phyloP scores from a whole-genome alignment of 2,329 filamentous ascomycete species.

The Pseudocercospora fuligena region DNA sequence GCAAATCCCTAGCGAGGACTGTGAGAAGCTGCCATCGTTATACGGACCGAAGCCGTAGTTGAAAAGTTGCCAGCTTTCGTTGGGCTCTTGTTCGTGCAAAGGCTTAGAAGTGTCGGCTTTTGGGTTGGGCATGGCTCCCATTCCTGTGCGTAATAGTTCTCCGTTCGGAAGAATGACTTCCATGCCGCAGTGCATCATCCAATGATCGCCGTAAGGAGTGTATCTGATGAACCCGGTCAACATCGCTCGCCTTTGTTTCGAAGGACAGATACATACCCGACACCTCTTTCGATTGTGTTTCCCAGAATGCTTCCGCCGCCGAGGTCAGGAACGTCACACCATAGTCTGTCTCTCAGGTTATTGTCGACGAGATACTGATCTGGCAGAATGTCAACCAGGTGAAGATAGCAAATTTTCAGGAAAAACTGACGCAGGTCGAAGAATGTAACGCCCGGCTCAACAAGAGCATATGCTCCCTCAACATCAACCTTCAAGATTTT shows the following conservation, averaged over 20 bases:
- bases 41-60: conserved; percentile 45
- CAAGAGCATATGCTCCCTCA: conserved; percentile 55
- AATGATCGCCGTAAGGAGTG: conserved; percentile 50
- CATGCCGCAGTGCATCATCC: conserved; percentile 51
- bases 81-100: conserved; percentile 29
- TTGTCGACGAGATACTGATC: conserved; percentile 54
- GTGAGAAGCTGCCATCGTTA: conserved; percentile 45
- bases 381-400: neutral
- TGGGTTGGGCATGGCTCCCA: conserved; percentile 45
- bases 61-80: conserved; percentile 38
- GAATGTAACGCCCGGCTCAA: conserved; percentile 63
- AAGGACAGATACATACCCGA: conserved; percentile 25
- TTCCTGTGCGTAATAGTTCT: conserved; percentile 47
- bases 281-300: conserved; percentile 55
- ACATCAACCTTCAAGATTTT: conserved; percentile 57
- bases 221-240: conserved; percentile 33
- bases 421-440: conserved; percentile 46
- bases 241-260: neutral
- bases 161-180: conserved; percentile 51
- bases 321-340: conserved; percentile 54
- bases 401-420: too few relatives aligned
- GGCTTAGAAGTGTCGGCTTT: conserved; percentile 29
- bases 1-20: conserved; percentile 44
- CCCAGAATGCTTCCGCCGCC: conserved; percentile 58
- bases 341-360: conserved; percentile 45